These are phyloP conservation scores for Mallotus repandus DNA, from an alignment of 441 rosid genomes.

Conservation along the genomic window DNA sequence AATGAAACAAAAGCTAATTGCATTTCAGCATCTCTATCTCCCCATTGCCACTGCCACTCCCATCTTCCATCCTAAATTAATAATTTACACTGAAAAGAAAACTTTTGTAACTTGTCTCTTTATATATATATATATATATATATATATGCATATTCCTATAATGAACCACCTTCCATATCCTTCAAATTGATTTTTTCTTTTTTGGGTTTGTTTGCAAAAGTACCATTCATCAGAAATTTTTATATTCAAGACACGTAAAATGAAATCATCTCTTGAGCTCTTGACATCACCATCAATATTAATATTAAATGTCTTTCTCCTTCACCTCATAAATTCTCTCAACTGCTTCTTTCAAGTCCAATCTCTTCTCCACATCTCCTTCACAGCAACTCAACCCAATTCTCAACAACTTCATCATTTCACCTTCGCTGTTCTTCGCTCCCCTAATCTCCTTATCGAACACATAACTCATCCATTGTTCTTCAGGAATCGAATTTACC, in stretches of 20 bases:
- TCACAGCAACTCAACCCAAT: conserved; percentile 82
- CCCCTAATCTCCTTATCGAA: conserved; percentile 60
- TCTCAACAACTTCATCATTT: conserved; percentile 62
- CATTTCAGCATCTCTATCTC: background rate
- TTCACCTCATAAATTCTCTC: conserved; percentile 52
- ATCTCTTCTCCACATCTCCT: conserved; percentile 53
- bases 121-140: no score
- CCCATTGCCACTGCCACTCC: background rate
- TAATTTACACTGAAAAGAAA: background rate
- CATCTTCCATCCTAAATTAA: background rate
- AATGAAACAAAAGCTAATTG: conserved; percentile 1
- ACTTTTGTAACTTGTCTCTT: background rate
- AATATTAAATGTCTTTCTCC: conserved; percentile 27
- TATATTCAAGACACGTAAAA: conserved; percentile 18
- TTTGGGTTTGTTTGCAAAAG: no score
- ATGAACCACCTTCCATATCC: background rate
- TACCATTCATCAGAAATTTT: background rate
- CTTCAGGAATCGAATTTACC: conserved; percentile 56
- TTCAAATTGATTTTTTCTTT: background rate
- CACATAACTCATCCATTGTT: conserved; percentile 45
- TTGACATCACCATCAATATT: conserved; percentile 42
- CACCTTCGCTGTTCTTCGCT: conserved; percentile 39
- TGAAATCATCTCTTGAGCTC: conserved; percentile 37
- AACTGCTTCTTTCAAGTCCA: conserved; percentile 53
- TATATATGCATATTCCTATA: background rate